These are phyloP conservation scores for Lachancea mirantina DNA, from an alignment of 805 yeast genomes.

Conservation along the genomic window DNA sequence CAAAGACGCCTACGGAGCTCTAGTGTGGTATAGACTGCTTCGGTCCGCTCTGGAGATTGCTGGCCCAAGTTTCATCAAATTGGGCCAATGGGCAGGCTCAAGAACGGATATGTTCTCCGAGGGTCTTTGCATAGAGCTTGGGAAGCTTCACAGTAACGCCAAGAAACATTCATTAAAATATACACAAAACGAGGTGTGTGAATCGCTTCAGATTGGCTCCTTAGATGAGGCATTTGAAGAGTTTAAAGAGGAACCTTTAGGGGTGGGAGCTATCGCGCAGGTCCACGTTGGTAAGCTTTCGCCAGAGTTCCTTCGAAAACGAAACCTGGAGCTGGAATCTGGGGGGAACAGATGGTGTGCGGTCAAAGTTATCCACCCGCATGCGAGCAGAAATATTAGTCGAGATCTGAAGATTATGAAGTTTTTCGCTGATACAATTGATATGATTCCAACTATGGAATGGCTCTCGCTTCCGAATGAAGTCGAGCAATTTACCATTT, in stretches of 20 bases:
- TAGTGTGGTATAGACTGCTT: conserved; percentile 62
- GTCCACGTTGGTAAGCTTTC: conserved; percentile 73
- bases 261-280: conserved; percentile 98
- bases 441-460: conserved; percentile 86
- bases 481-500: conserved; percentile 74
- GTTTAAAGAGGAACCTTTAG: conserved; percentile 68
- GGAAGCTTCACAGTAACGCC: conserved; percentile 76
- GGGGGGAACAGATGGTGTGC: conserved; percentile 56
- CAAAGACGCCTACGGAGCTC: conserved; percentile 52
- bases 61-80: conserved; percentile 85
- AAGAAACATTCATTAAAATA: conserved; percentile 57
- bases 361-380: conserved; percentile 87
- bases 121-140: conserved; percentile 69
- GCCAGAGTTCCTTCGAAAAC: conserved; percentile 35
- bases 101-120: conserved; percentile 86
- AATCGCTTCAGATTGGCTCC: conserved; percentile 47
- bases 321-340: conserved; percentile 7
- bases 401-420: conserved; percentile 82
- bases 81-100: conserved; percentile 99
- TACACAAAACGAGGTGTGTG: conserved; percentile 52
- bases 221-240: conserved; percentile 77
- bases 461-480: conserved; percentile 96
- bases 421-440: conserved; percentile 64
- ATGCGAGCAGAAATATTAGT: conserved; percentile 60
- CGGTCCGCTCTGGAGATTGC: conserved; percentile 69